Conservation (phyloP, 2,329 filamentous ascomycete species). For the Cladophialophora carrionii region DNA sequence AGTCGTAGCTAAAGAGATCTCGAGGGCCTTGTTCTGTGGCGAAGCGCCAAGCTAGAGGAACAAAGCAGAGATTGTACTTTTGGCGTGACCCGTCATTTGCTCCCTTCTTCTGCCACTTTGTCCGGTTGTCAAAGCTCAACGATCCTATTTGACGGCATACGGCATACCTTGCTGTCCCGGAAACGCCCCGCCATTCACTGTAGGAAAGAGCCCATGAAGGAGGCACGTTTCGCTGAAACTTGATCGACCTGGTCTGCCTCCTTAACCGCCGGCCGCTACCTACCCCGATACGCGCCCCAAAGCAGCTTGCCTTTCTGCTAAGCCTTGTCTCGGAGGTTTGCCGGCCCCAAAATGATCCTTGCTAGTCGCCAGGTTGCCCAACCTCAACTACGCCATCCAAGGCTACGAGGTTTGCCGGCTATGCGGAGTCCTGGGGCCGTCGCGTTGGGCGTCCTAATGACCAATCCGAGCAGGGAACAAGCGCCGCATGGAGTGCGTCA, state of each 20-base stretch:
- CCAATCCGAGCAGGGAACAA: background rate
- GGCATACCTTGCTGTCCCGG: background rate
- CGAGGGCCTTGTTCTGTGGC: background rate
- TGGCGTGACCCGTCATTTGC: background rate
- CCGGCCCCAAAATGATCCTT: background rate
- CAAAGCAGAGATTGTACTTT: background rate
- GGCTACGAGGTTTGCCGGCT: background rate
- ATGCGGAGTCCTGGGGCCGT: background rate
- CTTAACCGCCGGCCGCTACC: background rate
- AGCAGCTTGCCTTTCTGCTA: background rate
- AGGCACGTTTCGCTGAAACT: background rate
- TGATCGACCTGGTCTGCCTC: background rate
- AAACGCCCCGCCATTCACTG: background rate
- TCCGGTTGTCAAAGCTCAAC: background rate
- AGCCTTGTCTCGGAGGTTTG: background rate
- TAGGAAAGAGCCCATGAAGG: background rate
- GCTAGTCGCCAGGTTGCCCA: background rate
- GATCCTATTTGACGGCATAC: background rate
- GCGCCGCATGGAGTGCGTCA: background rate
- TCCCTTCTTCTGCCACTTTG: background rate
- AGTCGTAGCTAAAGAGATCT: background rate
- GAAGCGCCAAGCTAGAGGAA: background rate
- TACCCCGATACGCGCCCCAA: background rate
- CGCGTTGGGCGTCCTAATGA: background rate
- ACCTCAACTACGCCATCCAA: background rate